phyloP scores from a whole-genome alignment of 2,329 filamentous ascomycete genomes.

The Zymoseptoria pseudotritici region DNA sequence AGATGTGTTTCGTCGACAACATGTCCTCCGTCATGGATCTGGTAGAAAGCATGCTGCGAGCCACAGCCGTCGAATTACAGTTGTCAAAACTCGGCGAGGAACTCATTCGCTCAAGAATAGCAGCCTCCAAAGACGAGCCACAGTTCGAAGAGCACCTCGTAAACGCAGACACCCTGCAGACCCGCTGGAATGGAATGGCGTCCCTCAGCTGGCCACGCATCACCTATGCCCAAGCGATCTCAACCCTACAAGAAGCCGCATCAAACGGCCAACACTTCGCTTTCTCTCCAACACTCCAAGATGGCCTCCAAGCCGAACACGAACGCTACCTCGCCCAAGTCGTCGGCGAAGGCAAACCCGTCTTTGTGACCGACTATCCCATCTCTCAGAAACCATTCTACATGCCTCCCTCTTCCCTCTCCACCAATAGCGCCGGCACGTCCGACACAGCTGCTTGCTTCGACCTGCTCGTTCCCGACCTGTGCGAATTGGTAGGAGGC shows the following conservation, averaged over 20 bases:
- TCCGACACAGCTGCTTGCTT: conserved; percentile 74
- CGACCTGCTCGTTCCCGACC: conserved; percentile 76
- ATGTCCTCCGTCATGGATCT: conserved; percentile 67
- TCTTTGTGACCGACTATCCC: conserved; percentile 95
- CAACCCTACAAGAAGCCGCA: conserved; percentile 51
- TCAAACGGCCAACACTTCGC: conserved; percentile 50
- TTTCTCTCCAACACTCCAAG: conserved; percentile 61
- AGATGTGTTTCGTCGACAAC: conserved; percentile 69
- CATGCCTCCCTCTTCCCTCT: conserved; percentile 53
- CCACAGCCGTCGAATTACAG: conserved; percentile 45
- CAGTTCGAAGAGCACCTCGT: conserved; percentile 28
- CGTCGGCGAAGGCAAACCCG: conserved; percentile 57
- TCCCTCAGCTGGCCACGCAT: conserved; percentile 76
- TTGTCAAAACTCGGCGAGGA: conserved; percentile 48
- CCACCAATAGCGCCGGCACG: conserved; percentile 8
- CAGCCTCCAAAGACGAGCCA: conserved; percentile 26
- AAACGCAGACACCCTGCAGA: conserved; percentile 47
- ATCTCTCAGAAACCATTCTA: conserved; percentile 85
- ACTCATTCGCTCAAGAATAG: conserved; percentile 33
- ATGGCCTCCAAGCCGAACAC: conserved; percentile 80
- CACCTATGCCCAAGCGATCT: conserved; percentile 72
- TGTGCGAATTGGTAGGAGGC: conserved; percentile 81
- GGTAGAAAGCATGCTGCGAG: conserved; percentile 69
- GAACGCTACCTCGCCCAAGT: conserved; percentile 75
- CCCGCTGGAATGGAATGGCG: conserved; percentile 64